Base-by-base conservation (phyloP, 2,329 filamentous ascomycete species). In the Arthrobotrys megalospora region DNA sequence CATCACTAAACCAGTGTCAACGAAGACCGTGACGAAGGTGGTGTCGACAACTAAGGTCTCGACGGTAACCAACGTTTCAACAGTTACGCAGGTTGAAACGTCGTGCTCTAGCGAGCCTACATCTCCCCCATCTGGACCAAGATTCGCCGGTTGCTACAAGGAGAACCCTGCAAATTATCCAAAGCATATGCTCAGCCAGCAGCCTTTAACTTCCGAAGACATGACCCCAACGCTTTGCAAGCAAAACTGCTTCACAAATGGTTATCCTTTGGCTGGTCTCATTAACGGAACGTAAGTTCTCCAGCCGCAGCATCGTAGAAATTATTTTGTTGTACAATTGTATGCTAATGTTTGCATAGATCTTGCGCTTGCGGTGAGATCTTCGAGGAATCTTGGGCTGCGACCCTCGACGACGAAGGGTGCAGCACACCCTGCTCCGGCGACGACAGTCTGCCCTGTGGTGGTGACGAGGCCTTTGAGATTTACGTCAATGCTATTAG, bases 251-350 rank as follows among this genome's bases (percentile, higher is more conserved):
- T 43, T 66, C 28, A 28, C 21, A 4, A 6, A 38, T 3, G 60
- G 50, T 6, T 73, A 34, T 41, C 6, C 19, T 21, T 50, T 73
- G n/a, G 58, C 69, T 10, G 69, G 69, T 50, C 24, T 73, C 16
- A 66, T 38, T 12, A 66, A 66, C 28, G 69, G 69, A 73, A 50
- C 24, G 69, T 73, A 73, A 73, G 69, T 60, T 50, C 24, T 2
- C 24, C 24, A 5, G 24, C 5, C 24, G 24, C 5, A 28, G 4
- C 4, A 12, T 1, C 16, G 1, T 6, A n/a, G 10, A 55, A 16
- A 24, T 11, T 14, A 43, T 5, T 7, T 14, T 24, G 3, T 43
- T 19, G 5, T 14, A 12, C 2, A n/a, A 8, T 8, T 50, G 11
- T 16, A 28, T 60, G 16, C 66, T 69, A 28, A 69, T 19, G 10